Percentiles rank a stretch among this genome's conserved stretches.
Conservation (phyloP, 75 land plant species). For the Pinus taeda region DNA sequence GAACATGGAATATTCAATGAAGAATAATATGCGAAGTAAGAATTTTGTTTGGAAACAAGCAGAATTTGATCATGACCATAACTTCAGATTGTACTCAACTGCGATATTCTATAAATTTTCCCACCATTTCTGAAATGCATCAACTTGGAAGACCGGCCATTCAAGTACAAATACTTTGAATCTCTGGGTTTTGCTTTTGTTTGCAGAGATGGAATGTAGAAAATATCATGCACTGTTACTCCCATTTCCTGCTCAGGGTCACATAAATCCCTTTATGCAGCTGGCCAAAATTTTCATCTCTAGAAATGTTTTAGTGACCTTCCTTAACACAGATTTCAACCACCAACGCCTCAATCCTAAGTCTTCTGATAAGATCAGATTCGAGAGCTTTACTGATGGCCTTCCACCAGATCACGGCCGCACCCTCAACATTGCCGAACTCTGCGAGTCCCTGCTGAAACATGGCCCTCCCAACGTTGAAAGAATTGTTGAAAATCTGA, state of each 20-base stretch:
- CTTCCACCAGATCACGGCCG: conserved; percentile 3
- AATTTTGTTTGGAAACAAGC: too few species aligned
- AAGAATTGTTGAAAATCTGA: not conserved
- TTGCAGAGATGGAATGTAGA: too few species aligned
- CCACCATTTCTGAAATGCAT: too few species aligned
- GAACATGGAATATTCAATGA: too few species aligned
- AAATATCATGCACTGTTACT: not conserved
- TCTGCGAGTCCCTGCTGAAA: conserved; percentile 10
- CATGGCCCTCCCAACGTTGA: conserved; percentile 1
- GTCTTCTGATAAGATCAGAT: conserved; percentile 4
- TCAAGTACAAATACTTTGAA: too few species aligned
- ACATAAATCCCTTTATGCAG: conserved; percentile 9
- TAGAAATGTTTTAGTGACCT: not conserved
- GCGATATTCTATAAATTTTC: too few species aligned
- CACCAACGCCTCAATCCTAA: not conserved
- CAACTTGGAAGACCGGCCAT: too few species aligned
- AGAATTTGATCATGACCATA: too few species aligned
- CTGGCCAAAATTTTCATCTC: not conserved
- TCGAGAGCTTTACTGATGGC: conserved; percentile 27
- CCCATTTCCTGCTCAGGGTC: conserved; percentile 8
- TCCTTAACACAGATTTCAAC: not conserved
- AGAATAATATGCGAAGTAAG: too few species aligned
- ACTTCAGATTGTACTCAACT: too few species aligned
- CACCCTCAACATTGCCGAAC: not conserved
- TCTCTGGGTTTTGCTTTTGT: too few species aligned